Percentiles rank a stretch among this genome's conserved stretches.
Conservation (phyloP, 2,329 filamentous ascomycete genomes). For the Pezicula radicicola region DNA sequence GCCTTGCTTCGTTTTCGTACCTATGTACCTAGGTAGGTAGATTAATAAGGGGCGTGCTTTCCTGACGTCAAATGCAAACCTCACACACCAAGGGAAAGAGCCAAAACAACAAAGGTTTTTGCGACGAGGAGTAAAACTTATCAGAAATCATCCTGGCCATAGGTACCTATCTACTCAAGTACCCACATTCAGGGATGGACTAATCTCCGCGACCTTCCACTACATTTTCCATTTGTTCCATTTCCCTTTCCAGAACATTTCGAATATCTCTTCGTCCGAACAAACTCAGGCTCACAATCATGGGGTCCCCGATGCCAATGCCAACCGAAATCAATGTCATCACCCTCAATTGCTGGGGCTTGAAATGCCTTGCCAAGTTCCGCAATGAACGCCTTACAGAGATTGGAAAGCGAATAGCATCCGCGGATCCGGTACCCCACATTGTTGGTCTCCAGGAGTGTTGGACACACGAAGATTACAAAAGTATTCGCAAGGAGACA, state of each 20-base stretch:
- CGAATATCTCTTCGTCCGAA: background rate
- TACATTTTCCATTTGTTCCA: background rate
- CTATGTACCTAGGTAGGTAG: no score
- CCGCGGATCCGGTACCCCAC: constrained; percentile 64
- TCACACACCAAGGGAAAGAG: no score
- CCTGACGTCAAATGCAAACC: no score
- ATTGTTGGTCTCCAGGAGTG: constrained; percentile 95
- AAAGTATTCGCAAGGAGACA: constrained; percentile 71
- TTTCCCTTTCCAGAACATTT: background rate
- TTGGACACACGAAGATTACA: constrained; percentile 85
- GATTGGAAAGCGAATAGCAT: constrained; percentile 78
- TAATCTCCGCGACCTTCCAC: no score
- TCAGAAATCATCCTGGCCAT: no score
- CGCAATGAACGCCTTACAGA: constrained; percentile 75
- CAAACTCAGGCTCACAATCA: constrained; percentile 1
- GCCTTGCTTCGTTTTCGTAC: no score
- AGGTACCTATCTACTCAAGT: no score
- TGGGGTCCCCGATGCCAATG: constrained; percentile 19
- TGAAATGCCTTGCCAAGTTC: constrained; percentile 79
- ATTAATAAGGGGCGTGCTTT: no score
- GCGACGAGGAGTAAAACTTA: no score
- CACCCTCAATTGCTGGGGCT: constrained; percentile 95
- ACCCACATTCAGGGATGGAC: no score
- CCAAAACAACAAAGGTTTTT: no score
- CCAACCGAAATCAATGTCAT: constrained; percentile 70